phyloP scores from a whole-genome alignment of 768 basidiomycete genomes.

The Panus rudis region DNA sequence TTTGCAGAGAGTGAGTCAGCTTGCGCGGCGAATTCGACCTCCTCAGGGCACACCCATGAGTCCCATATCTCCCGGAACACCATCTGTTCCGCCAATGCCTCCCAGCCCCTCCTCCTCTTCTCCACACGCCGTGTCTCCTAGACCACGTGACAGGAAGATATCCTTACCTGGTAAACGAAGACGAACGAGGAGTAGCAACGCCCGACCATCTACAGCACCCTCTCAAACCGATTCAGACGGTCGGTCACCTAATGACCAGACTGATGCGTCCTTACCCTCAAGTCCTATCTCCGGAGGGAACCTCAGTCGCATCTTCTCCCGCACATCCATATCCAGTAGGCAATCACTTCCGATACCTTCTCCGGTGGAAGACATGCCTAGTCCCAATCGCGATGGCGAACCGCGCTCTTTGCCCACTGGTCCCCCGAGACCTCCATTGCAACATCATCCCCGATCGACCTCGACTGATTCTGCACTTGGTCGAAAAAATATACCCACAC shows the following conservation, averaged over 20 bases:
- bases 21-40: slow-evolving; percentile 26
- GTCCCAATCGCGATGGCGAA: background rate
- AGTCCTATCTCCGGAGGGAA: background rate
- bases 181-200: background rate
- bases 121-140: slow-evolving; percentile 5
- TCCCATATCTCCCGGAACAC: background rate
- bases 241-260: background rate
- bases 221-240: background rate
- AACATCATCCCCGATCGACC: slow-evolving; percentile 20
- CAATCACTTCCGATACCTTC: background rate
- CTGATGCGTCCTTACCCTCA: background rate
- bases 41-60: background rate
- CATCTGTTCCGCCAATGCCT: background rate
- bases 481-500: slow-evolving; percentile 5
- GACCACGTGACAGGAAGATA: slow-evolving; percentile 12
- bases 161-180: slow-evolving; percentile 1
- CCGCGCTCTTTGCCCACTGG: slow-evolving; percentile 9
- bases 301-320: background rate
- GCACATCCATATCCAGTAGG: background rate
- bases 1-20: slow-evolving; percentile 55
- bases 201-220: slow-evolving; percentile 5
- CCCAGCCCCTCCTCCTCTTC: slow-evolving; percentile 3
- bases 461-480: slow-evolving; percentile 21
- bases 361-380: background rate
- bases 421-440: slow-evolving; percentile 9